Evolutionary conservation across 140 eudicot genomes (phyloP).

Genomic region (Ambrosia hybrid): DNA sequence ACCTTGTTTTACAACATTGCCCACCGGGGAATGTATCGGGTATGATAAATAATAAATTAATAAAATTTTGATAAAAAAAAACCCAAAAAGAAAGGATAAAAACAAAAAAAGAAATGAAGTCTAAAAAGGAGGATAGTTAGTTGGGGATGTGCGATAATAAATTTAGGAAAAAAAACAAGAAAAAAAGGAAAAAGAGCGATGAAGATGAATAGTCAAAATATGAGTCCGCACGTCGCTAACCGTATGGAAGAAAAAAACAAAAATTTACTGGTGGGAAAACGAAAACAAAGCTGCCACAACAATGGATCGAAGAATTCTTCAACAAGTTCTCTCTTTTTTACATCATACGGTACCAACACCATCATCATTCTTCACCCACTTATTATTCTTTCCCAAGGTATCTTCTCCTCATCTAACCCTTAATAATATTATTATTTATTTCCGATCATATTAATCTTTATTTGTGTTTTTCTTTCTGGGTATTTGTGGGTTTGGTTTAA

Average conservation of each 20-base stretch:
- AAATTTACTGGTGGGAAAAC: conserved; percentile 56
- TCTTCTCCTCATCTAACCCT: conserved; percentile 2
- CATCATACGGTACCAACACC: conserved; percentile 22
- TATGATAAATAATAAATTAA: no score
- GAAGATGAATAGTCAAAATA: conserved; percentile 23
- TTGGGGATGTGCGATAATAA: conserved; percentile 27
- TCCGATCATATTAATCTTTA: background rate
- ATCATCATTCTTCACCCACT: conserved; percentile 43
- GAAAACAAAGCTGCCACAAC: conserved; percentile 54
- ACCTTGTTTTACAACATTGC: no score
- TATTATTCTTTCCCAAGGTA: conserved; percentile 16
- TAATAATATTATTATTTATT: background rate
- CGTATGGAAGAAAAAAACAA: conserved; percentile 22
- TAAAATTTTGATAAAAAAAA: no score
- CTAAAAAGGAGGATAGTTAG: conserved; percentile 14
- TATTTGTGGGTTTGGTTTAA: background rate
- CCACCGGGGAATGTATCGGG: no score
- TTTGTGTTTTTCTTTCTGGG: no score
- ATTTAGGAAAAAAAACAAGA: conserved; percentile 12
- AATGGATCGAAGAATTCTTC: conserved; percentile 50
- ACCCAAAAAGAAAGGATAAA: no score
- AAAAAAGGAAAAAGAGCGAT: conserved; percentile 26
- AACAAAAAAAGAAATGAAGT: background rate
- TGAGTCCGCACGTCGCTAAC: conserved; percentile 38
- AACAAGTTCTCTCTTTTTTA: conserved; percentile 33